Evolutionary conservation across 371 early-diverging fungal genomes (phyloP), one percentile per base, ranked within the genome.

Genomic region (Paraphysoderma sedebokerense): DNA sequence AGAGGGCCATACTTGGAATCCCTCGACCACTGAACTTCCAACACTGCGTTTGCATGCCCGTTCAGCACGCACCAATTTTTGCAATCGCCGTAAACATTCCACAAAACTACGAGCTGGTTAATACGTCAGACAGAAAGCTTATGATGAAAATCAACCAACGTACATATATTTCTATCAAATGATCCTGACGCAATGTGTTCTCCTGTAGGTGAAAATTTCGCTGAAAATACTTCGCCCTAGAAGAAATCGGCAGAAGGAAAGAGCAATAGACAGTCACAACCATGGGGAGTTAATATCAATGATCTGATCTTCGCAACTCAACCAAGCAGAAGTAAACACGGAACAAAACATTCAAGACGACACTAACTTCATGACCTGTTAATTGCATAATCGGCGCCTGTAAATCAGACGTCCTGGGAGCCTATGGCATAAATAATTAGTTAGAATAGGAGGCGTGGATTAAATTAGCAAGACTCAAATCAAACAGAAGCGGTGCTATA

Each of bases 61-160:
- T 78, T 76, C 47, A 92, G 61, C 19, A 83, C 63, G 5, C 82
- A 82, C 59, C 85, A 89, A 62, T 92, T 93, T 45, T 63, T 58
- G 55, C 87, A 81, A 31, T 89, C 91, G 11, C 89, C 87, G 57
- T 83, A 85, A 1, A 87, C 83, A 54, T 86, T 82, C 97, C 93
- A 96, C 34, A 96, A 61, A 44, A 83, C 84, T 83, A 66, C 23
- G 13, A 9, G 11, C 8, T 17, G 20, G 22, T 22, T 42, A 24
- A 32, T 36, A 13, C 24, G 13, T 9, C 28, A 23, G 15, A 38
- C 40, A n/a, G 32, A 50, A 17, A 17, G 49, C 22, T 35, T 27
- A 33, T 20, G 13, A 32, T 26, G 30, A 34, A 12, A 9, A 38
- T 35, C 32, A 32, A 24, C 17, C 11, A 29, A 60, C 79, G 55